Base-by-base conservation (phyloP, 2,329 filamentous ascomycete genomes). In the Neonectria ditissima region DNA sequence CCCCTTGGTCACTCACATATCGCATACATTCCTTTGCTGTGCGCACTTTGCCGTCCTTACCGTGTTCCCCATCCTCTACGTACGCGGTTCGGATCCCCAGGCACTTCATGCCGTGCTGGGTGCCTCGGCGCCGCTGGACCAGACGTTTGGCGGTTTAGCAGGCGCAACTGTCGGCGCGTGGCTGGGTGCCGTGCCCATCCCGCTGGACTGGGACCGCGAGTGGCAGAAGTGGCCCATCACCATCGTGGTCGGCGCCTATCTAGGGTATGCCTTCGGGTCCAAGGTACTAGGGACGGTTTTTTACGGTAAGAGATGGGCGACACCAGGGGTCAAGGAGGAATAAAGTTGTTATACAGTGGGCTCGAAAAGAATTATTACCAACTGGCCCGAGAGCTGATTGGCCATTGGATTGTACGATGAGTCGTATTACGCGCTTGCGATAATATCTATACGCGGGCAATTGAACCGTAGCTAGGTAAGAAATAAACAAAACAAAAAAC, bases 141-240 rank as follows among this genome's bases (percentile, higher is more conserved):
- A 94, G 75, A 88, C 92, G 0, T 96, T 93, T 80, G 95, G 94
- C 3, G 93, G 89, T 2, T 84, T 93, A 10, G 78, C 94, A n/a
- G 96, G 96, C 5, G 89, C 89, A 0, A 82, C 91, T 26, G 73
- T 95, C 1, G 96, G 96, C 6, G 93, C 93, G 43, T 98, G 96
- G 96, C 81, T 97, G 44, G 96, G 96, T 4, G 96, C 96, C 8
- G 89, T 98, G 56, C 96, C 97, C 0, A 98, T 99, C 71, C 96
- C 96, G 2, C 82, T 99, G 69, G 96, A 99, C 78, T 98, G 95
- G 95, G 96, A 99, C 78, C 89, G 96, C n/a, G 94, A 97, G 72
- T 99, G 96, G 96, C 96, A 99, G 86, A 92, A 91, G 78, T 99
- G 95, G 92, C 96, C 96, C 0, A 91, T 98, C 51, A 99, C 96